Evolutionary conservation across 2,329 filamentous ascomycete genomes (phyloP).

Genomic region (Aspergillus eucalypticola): DNA sequence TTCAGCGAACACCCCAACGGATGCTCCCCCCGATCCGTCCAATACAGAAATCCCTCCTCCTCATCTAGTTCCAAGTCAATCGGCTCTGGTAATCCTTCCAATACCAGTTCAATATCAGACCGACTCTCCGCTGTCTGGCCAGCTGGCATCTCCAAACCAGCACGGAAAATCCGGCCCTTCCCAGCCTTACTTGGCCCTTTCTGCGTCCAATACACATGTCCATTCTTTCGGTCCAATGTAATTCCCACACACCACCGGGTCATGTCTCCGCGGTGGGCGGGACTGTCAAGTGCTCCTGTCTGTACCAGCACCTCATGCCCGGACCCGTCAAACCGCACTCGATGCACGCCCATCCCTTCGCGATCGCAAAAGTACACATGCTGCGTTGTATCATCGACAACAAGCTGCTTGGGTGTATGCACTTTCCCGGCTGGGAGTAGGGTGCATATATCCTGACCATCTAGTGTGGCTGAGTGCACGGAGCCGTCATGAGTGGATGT

Average conservation of each 20-base stretch:
- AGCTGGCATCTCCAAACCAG: conserved; percentile 23
- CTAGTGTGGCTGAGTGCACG: too few species aligned
- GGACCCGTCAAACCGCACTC: conserved; percentile 38
- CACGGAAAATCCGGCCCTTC: conserved; percentile 56
- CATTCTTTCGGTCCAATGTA: conserved; percentile 40
- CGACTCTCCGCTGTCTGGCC: not conserved
- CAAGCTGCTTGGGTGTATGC: conserved; percentile 53
- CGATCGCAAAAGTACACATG: conserved; percentile 48
- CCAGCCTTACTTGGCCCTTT: conserved; percentile 57
- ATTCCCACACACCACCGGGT: conserved; percentile 59
- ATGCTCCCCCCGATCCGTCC: conserved; percentile 62
- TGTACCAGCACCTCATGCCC: conserved; percentile 6
- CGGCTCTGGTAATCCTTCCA: conserved; percentile 54
- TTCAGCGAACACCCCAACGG: conserved; percentile 59
- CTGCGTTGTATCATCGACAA: conserved; percentile 26
- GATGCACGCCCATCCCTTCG: conserved; percentile 43
- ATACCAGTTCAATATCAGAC: conserved; percentile 26
- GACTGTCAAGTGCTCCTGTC: conserved; percentile 21
- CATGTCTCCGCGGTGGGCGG: conserved; percentile 4
- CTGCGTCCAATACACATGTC: conserved; percentile 59
- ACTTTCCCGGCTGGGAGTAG: conserved; percentile 48
- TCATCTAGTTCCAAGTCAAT: conserved; percentile 60
- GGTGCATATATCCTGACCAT: conserved; percentile 37
- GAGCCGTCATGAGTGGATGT: conserved; percentile 52
- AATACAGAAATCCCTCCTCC: conserved; percentile 51